These are phyloP conservation scores for Podospora comata DNA, from an alignment of 495 filamentous ascomycete genomes.

Conservation along the genomic window DNA sequence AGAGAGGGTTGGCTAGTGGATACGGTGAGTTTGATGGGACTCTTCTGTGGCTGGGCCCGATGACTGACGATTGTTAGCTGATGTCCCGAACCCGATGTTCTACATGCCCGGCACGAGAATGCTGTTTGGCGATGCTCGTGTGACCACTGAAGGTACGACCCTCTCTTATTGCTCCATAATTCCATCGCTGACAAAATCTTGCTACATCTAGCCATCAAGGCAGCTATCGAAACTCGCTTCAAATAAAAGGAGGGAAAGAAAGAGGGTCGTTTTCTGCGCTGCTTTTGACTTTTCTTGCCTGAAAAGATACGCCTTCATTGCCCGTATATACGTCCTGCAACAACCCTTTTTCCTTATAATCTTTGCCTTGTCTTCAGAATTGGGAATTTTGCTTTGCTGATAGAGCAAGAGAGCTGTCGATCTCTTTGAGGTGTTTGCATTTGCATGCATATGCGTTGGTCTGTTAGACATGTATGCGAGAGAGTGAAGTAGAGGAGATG, in stretches of 20 bases:
- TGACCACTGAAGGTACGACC: conserved; percentile 66
- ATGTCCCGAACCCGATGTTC: conserved; percentile 86
- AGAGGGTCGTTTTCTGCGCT: neutral
- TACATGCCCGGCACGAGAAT: conserved; percentile 79
- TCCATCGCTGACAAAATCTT: conserved; percentile 12
- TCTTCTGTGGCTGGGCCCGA: neutral
- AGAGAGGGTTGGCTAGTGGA: conserved; percentile 74
- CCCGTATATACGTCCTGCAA: neutral
- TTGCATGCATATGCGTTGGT: conserved; percentile 2
- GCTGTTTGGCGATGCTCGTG: conserved; percentile 81
- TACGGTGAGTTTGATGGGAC: conserved; percentile 54
- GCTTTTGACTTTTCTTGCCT: neutral
- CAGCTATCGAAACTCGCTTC: conserved; percentile 45
- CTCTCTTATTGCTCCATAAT: neutral
- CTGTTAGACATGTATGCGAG: neutral
- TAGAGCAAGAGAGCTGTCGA: conserved; percentile 12
- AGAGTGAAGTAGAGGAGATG: neutral
- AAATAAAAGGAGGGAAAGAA: conserved; percentile 26
- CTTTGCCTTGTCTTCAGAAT: neutral
- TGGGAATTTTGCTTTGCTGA: neutral
- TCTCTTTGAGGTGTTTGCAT: neutral
- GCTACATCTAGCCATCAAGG: conserved; percentile 47
- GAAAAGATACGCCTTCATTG: neutral
- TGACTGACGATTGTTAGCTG: conserved; percentile 44
- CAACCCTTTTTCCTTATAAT: neutral